Evolutionary conservation across 2,329 filamentous ascomycete genomes (phyloP).

Genomic region (Ophiostoma triangulosporum): DNA sequence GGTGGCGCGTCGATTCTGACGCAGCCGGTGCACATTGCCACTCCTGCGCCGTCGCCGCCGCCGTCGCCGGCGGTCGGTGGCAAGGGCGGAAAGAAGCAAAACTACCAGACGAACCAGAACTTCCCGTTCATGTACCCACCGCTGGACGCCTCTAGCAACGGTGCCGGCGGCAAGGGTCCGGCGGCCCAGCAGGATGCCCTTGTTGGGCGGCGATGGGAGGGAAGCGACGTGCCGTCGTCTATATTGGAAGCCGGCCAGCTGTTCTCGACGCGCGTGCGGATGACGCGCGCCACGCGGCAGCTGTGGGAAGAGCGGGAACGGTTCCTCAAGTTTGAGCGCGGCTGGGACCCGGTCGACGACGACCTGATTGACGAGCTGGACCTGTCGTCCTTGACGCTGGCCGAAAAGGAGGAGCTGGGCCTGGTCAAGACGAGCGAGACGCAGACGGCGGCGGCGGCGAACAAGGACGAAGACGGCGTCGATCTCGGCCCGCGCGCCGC

Average conservation of each 20-base stretch:
- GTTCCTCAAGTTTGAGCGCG: slow-evolving; percentile 84
- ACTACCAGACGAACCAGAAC: slow-evolving; percentile 98
- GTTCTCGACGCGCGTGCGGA: slow-evolving; percentile 79
- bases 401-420: slow-evolving; percentile 34
- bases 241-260: slow-evolving; percentile 90
- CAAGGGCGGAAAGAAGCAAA: slow-evolving; percentile 95
- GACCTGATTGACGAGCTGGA: slow-evolving; percentile 28
- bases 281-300: slow-evolving; percentile 82
- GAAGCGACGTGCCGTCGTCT: slow-evolving; percentile 84
- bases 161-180: slow-evolving; percentile 75
- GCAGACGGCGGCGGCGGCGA: background rate
- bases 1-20: slow-evolving; percentile 72
- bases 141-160: slow-evolving; percentile 76
- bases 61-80: slow-evolving; percentile 77
- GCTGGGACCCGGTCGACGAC: slow-evolving; percentile 52
- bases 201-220: slow-evolving; percentile 79
- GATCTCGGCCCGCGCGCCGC: slow-evolving; percentile 39
- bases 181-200: slow-evolving; percentile 67
- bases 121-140: slow-evolving; percentile 97
- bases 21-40: slow-evolving; percentile 97
- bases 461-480: slow-evolving; percentile 16
- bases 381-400: slow-evolving; percentile 23
- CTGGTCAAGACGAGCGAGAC: slow-evolving; percentile 25
- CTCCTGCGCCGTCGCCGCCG: slow-evolving; percentile 86
- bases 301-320: slow-evolving; percentile 87